phyloP scores from a whole-genome alignment of 768 basidiomycete genomes.

The Lyophyllum semitale region DNA sequence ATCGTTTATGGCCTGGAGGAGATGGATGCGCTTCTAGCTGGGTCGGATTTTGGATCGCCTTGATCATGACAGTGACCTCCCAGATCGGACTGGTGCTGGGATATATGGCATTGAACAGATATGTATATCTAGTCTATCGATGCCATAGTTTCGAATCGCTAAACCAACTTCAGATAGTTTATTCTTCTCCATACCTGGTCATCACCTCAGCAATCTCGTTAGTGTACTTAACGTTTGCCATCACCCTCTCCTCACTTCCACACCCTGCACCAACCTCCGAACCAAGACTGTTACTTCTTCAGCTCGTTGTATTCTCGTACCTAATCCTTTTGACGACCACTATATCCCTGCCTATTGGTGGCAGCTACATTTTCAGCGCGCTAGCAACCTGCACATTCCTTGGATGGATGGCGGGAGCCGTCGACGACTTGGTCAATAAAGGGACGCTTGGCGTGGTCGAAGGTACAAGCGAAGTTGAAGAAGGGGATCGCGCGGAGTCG shows the following conservation, averaged over 20 bases:
- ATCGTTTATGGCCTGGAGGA: not conserved
- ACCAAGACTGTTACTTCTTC: slow-evolving; percentile 35
- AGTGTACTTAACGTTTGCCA: slow-evolving; percentile 47
- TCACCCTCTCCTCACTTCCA: slow-evolving; percentile 36
- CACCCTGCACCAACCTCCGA: not conserved
- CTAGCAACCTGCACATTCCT: slow-evolving; percentile 54
- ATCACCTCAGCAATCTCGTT: slow-evolving; percentile 49
- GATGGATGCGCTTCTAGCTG: slow-evolving; percentile 30
- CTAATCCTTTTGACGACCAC: slow-evolving; percentile 53
- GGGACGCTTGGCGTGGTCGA: slow-evolving; percentile 12
- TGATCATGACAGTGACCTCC: slow-evolving; percentile 44
- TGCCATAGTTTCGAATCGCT: not conserved
- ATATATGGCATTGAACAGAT: slow-evolving; percentile 60
- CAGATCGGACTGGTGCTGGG: slow-evolving; percentile 50
- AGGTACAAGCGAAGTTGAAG: slow-evolving; percentile 11
- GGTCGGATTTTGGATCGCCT: slow-evolving; percentile 63
- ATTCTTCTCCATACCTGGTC: slow-evolving; percentile 57
- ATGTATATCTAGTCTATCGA: slow-evolving; percentile 45
- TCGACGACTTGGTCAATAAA: slow-evolving; percentile 26
- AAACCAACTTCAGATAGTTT: slow-evolving; percentile 47
- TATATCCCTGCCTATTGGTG: slow-evolving; percentile 47
- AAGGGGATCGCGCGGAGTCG: slow-evolving; percentile 32
- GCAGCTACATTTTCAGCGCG: slow-evolving; percentile 56
- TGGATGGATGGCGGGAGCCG: slow-evolving; percentile 38
- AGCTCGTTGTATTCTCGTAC: slow-evolving; percentile 60